A percentile compares a stretch with the other conserved stretches of the same genome.
Conservation (phyloP, 441 rosid species). For the Populus trichocarpa region DNA sequence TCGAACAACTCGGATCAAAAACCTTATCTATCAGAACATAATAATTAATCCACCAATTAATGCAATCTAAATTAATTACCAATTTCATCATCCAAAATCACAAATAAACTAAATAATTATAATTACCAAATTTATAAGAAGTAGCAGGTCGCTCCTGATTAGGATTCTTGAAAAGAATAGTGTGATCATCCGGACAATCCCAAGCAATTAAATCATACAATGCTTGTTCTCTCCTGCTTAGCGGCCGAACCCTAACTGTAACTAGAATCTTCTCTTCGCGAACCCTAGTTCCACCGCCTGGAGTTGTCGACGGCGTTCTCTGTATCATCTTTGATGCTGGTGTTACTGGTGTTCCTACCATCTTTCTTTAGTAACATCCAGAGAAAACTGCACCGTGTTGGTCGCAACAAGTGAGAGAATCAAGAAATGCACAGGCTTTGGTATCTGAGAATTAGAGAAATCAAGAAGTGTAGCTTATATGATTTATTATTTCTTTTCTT, state of each 20-base stretch:
- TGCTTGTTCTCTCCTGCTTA: constrained; percentile 80
- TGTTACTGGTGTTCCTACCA: constrained; percentile 67
- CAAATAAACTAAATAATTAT: background rate
- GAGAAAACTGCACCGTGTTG: background rate
- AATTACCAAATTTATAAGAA: constrained; percentile 55
- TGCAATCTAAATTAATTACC: background rate
- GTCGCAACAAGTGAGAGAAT: background rate
- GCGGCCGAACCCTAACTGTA: constrained; percentile 77
- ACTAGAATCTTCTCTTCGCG: constrained; percentile 90
- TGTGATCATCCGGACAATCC: constrained; percentile 73
- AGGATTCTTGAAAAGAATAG: constrained; percentile 59
- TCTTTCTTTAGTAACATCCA: constrained; percentile 23
- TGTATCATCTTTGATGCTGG: constrained; percentile 63
- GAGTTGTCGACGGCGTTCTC: constrained; percentile 51
- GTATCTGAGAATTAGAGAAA: background rate
- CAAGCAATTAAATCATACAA: constrained; percentile 89
- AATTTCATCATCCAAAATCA: background rate
- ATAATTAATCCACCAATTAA: constrained; percentile 1
- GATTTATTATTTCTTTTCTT: constrained; percentile 7
- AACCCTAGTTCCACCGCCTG: constrained; percentile 47
- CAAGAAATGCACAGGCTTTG: background rate
- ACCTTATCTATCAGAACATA: constrained; percentile 53
- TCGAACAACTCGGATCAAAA: constrained; percentile 56
- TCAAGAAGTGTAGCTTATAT: background rate
- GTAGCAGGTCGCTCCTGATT: constrained; percentile 52